A percentile compares a stretch with the other conserved stretches of the same genome.
phyloP scores from a whole-genome alignment of 2,329 filamentous ascomycete species.

The Sporothrix inflata region DNA sequence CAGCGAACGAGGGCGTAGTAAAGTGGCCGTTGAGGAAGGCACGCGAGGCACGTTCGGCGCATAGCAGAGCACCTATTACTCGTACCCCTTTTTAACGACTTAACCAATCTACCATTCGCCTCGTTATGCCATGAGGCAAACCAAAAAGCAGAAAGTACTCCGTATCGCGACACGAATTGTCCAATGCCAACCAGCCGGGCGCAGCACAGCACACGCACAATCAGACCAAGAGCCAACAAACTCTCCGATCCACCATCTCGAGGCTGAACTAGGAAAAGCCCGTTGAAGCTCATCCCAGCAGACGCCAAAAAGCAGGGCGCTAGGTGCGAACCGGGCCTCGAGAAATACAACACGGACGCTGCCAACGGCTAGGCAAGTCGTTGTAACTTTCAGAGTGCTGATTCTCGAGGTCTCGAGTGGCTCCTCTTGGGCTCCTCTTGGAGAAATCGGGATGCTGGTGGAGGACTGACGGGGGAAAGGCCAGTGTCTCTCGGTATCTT shows the following conservation, averaged over 20 bases:
- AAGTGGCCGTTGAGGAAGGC: constrained; percentile 10
- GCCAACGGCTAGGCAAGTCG: neutral
- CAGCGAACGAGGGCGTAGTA: neutral
- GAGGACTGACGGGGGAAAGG: neutral
- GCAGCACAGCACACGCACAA: neutral
- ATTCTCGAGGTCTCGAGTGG: neutral
- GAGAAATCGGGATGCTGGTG: neutral
- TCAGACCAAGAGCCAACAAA: neutral
- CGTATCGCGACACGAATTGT: neutral
- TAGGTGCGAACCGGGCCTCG: constrained; percentile 10
- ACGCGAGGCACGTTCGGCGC: neutral
- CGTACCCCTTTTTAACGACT: neutral
- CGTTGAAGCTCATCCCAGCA: neutral
- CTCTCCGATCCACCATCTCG: constrained; percentile 5
- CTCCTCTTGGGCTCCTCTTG: neutral
- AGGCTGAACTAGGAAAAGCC: constrained; percentile 17
- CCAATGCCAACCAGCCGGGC: neutral
- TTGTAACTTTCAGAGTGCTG: constrained; percentile 9
- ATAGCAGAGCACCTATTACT: neutral
- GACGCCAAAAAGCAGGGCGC: neutral
- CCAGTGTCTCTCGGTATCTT: constrained; percentile 16
- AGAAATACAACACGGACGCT: constrained; percentile 22
- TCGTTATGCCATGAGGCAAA: neutral
- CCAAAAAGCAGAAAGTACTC: neutral
- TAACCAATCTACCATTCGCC: neutral